phyloP scores from a whole-genome alignment of 2,329 filamentous ascomycete genomes.

The Epicoccum nigrum region DNA sequence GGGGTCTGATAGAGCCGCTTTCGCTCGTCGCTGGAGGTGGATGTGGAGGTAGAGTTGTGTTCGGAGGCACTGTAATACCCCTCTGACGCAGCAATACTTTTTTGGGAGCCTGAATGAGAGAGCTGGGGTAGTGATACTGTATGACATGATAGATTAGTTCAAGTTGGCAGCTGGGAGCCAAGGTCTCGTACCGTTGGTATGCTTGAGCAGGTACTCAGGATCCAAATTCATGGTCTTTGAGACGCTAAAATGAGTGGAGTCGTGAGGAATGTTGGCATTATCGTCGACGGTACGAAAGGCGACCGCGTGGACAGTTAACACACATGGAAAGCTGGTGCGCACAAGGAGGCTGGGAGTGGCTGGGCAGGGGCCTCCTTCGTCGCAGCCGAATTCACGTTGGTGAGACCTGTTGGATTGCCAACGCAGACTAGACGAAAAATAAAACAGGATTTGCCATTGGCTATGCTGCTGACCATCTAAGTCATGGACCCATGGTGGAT shows the following conservation, averaged over 20 bases:
- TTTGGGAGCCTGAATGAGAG: conserved; percentile 51
- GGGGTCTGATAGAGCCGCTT: conserved; percentile 42
- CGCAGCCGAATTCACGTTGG: conserved; percentile 29
- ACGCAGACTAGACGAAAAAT: conserved; percentile 2
- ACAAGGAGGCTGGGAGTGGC: conserved; percentile 35
- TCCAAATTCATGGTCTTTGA: conserved; percentile 45
- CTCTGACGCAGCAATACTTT: conserved; percentile 57
- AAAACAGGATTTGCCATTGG: conserved; percentile 17
- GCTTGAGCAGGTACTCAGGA: conserved; percentile 48
- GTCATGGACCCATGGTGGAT: conserved; percentile 6
- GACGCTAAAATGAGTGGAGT: conserved; percentile 36
- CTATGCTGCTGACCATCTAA: conserved; percentile 4
- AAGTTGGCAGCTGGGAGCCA: conserved; percentile 6
- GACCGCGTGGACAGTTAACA: conserved; percentile 12
- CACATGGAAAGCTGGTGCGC: conserved; percentile 25
- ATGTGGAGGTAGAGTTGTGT: conserved; percentile 46
- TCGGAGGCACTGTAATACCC: conserved; percentile 58
- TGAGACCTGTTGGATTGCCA: conserved; percentile 25
- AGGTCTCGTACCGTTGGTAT: conserved; percentile 46
- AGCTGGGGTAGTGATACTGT: conserved; percentile 50
- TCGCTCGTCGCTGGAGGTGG: conserved; percentile 46
- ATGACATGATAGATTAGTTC: conserved; percentile 20
- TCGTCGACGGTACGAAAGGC: conserved; percentile 15
- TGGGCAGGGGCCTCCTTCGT: conserved; percentile 32
- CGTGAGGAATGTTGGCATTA: conserved; percentile 38